Conservation (phyloP, 768 basidiomycete genomes). For the Suillus hirtellus region DNA sequence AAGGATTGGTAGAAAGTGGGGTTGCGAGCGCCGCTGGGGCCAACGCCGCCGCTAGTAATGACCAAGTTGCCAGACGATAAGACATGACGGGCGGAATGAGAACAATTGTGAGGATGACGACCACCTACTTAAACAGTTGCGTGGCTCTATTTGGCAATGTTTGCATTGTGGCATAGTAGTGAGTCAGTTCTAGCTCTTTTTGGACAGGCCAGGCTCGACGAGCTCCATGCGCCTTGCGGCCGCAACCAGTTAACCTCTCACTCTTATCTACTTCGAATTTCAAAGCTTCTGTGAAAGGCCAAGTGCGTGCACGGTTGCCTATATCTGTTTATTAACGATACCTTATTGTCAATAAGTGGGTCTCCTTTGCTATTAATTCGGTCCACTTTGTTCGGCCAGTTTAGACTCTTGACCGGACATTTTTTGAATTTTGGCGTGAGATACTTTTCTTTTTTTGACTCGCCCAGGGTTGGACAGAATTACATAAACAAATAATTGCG, state of each 20-base stretch:
- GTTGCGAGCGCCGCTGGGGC: conserved; percentile 37
- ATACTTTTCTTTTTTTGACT: too few relatives aligned
- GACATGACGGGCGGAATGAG: conserved; percentile 33
- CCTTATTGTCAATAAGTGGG: not conserved
- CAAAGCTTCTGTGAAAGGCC: not conserved
- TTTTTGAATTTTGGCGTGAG: too few relatives aligned
- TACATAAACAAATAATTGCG: too few relatives aligned
- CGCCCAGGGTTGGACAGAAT: too few relatives aligned
- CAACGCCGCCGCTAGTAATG: conserved; percentile 40
- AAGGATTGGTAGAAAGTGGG: conserved; percentile 46
- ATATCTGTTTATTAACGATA: not conserved
- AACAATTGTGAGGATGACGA: conserved; percentile 10
- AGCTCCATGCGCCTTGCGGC: too few relatives aligned
- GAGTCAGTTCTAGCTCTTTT: conserved; percentile 7
- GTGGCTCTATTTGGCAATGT: conserved; percentile 25
- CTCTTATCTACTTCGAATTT: not conserved
- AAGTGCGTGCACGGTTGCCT: not conserved
- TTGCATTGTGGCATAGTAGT: conserved; percentile 28
- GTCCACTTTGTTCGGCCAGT: not conserved
- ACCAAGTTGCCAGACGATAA: conserved; percentile 30
- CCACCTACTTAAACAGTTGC: conserved; percentile 27
- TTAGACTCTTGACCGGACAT: too few relatives aligned
- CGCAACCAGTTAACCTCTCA: not conserved
- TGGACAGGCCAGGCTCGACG: not conserved
- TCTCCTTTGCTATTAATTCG: not conserved